These are phyloP conservation scores for Crotalaria pallida DNA, from an alignment of 306 rosid species.

Conservation along the genomic window DNA sequence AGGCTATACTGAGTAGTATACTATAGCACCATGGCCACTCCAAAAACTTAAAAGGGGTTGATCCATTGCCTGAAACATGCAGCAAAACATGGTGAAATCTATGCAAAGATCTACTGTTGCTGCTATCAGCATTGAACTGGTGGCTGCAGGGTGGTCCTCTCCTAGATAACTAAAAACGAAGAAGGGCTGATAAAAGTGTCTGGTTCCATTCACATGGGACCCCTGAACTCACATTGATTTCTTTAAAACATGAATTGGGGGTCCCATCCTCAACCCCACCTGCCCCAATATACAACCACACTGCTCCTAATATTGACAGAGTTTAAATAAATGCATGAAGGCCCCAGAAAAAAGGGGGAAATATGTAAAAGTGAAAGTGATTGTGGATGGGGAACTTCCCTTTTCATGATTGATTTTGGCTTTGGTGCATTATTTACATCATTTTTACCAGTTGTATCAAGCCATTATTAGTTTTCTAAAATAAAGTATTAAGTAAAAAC, in stretches of 20 bases:
- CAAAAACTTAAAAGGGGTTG: neutral
- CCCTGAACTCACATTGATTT: conserved; percentile 27
- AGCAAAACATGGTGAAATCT: conserved; percentile 27
- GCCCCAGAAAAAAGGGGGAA: neutral
- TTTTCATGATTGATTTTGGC: conserved; percentile 10
- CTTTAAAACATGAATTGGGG: conserved; percentile 22
- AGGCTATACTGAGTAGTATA: neutral
- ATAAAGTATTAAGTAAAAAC: too few species aligned
- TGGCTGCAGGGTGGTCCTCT: neutral
- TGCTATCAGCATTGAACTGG: conserved; percentile 3
- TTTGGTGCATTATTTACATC: neutral
- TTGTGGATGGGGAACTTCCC: neutral
- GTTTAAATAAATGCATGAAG: conserved; percentile 17
- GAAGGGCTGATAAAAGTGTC: neutral
- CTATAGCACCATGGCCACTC: neutral
- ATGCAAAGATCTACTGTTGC: neutral
- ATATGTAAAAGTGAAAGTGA: conserved; percentile 7
- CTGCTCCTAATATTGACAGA: conserved; percentile 6
- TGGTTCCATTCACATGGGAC: conserved; percentile 57
- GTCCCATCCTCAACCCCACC: conserved; percentile 23
- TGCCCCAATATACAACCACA: neutral
- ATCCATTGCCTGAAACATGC: conserved; percentile 29
- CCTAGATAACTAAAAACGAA: neutral
- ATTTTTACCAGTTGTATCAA: too few species aligned
- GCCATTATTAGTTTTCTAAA: too few species aligned